Base-by-base conservation (phyloP, 1,139 yeast species). In the Pichia cactophila region DNA sequence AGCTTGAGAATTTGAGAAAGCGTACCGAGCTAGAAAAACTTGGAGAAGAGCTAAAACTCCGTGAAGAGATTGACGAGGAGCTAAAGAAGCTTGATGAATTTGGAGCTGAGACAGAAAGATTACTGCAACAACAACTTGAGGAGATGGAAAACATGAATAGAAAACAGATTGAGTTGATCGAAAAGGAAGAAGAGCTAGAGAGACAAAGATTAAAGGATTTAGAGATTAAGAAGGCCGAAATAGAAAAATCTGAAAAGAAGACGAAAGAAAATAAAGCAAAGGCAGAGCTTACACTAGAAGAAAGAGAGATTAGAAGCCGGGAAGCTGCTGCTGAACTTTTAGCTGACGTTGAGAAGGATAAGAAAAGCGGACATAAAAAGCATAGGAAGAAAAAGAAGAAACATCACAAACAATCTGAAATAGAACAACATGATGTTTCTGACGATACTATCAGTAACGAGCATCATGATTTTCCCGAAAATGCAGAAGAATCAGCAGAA, bases 31-130 rank as follows among this genome's bases (percentile, higher is more conserved):
- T 41, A 8, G 42, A 17, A 10, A 37, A 23, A 39, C 26, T 43
- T 26, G 20, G 17, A 33, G 41, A 39, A 35, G 47, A 49, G 41
- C 20, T 17, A 1, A 29, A 41, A 16, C 17, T 44, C 10, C 48
- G 41, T 12, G 43, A 44, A 33, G 53, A 46, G 8, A 40, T 46
- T 9, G 26, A 29, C n/a, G 38, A 20, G 16, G 46, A 49, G 28
- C 17, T 47, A 7, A 42, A 45, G 14, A 20, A 33, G 17, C 41
- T 41, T 31, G 43, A 41, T 7, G 41, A 33, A 2, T 23, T 26
- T 43, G 44, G 35, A 12, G n/a, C 8, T 4, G 20, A 41, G 20
- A 40, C 47, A n/a, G 35, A 26, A 5, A 20, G 26, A 10, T 16
- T 39, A 20, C 26, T 46, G 45, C 20, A 29, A 10, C 6, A 17